Base-by-base conservation (phyloP, 2,329 filamentous ascomycete species). In the Cryoendolithus antarcticus region DNA sequence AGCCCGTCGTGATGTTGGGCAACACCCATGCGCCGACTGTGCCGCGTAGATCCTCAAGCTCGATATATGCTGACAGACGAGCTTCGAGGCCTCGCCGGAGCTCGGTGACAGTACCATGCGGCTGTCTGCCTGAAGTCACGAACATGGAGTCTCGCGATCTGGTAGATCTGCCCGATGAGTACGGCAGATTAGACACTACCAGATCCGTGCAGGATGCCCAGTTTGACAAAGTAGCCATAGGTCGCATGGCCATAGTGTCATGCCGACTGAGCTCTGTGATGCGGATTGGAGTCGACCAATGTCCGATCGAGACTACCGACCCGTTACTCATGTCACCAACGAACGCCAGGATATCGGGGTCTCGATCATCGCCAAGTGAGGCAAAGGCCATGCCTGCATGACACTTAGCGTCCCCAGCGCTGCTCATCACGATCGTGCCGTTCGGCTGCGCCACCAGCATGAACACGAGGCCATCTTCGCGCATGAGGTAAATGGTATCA, bases 371-470 rank as follows among this genome's bases (percentile, higher is more conserved):
- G 41, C 68, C 66, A 11, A 74, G 56, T 38, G 78, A 82, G 37
- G 86, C 81, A 56, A 96, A 93, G 2, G 86, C 86, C 2, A 74
- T 78, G 42, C 86, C 82, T 34, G 93, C 80, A 44, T 82, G 84
- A 51, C 81, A 82, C 38, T 74, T 70, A 47, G 84, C 76, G 37
- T 71, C 70, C 5, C 82, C 81, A 42, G 84, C 69, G 39, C 72
- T 38, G 29, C 42, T 51, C 67, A 34, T 71, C 69, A 38, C 71
- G 66, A 31, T 38, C 79, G 57, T 48, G 52, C 61, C 60, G 36
- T 65, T 58, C 27, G 70, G 69, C 33, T 74, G 72, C 42, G 84
- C 75, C 48, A 86, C 78, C 3, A 89, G 61, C 47, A 81, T 83
- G 39, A 79, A 73, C 6, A 95, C 71, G 35, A 79, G 66, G 3